Evolutionary conservation across 2,329 filamentous ascomycete genomes (phyloP), one percentile per base, ranked within the genome.

Genomic region (Fusarium setosum): DNA sequence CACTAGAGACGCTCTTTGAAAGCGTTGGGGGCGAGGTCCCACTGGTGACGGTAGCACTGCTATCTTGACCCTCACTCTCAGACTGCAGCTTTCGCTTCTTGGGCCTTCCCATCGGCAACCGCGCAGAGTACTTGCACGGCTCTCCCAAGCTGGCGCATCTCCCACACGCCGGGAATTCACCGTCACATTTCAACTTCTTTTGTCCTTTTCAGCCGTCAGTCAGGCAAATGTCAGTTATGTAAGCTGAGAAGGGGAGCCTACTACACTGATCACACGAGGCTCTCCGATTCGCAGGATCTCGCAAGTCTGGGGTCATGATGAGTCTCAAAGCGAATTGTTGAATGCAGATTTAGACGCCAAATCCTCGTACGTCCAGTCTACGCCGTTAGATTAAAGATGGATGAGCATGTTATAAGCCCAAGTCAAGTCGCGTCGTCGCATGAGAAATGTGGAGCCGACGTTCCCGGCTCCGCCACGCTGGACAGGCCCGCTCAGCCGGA

Each of bases 241-340:
- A 53, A 61, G 50, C 55, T 21, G 5, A n/a, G 38, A 20, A n/a
- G 3, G 29, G 29, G n/a, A 26, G 44, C 47, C 37, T 54, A 72
- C 70, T 69, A 26, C 70, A 72, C 40, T 73, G 70, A 37, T 72
- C 70, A 57, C 70, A 72, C 13, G 70, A 72, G n/a, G 70, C 67
- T 50, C 70, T 67, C 44, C 70, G 64, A 38, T 61, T 64, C 24
- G 57, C 45, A 20, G 59, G 50, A 42, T 72, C 68, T 17, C 58
- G 56, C 4, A 59, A 32, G 12, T 49, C 41, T 4, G 47, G 41
- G 11, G 47, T 29, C 67, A 73, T 70, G 17, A 9, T 45, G 12
- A 26, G 13, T 15, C 12, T 2, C 12, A 24, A 8, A 45, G n/a
- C n/a, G n/a, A 37, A 26, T 23, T 2, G 11, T 6, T n/a, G 17